Base-by-base conservation (phyloP, 2,329 filamentous ascomycete species). In the Penicillium sp. region DNA sequence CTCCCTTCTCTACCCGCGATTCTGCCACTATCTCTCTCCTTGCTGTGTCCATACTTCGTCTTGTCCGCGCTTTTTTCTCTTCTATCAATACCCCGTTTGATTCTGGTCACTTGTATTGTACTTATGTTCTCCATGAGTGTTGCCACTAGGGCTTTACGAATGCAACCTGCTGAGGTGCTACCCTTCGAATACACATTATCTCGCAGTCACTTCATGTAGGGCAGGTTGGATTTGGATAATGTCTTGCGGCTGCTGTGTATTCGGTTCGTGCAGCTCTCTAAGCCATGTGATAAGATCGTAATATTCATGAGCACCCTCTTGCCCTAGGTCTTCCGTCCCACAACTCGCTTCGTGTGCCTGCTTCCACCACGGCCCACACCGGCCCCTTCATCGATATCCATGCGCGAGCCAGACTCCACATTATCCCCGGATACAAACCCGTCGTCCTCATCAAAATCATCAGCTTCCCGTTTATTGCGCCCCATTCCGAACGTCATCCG, bases 381-480 rank as follows among this genome's bases (percentile, higher is more conserved):
- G 39, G 68, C 57, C 1, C 69, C 70, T 57, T 77, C 74, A 60
- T 79, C 77, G 55, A 76, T 74, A 67, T 76, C 77, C 76, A 78
- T 79, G 25, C 70, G 66, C 3, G 73, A 72, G 3, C 68, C 67
- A 12, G 67, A 64, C 7, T 66, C 67, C 49, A 68, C 65, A 52
- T 72, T 68, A 54, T 69, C 66, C 4, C 67, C 67, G 34, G 72
- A 67, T 25, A 74, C 73, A 54, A 69, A 75, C 11, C 74, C 75
- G 66, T 78, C 71, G 64, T 78, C 75, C 22, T 73, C 70, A 48
- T 78, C 73, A 34, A 74, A 69, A 57, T 77, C 75, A 55, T 76
- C 75, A 4, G 71, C 71, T 64, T 80, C 77, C 14, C 78, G 73
- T 65, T 80, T 80, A 58, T 76, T 78, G 4, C 74, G 67, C 28